These are phyloP conservation scores for Lindgomyces ingoldianus DNA, from an alignment of 495 filamentous ascomycete species.

Conservation along the genomic window DNA sequence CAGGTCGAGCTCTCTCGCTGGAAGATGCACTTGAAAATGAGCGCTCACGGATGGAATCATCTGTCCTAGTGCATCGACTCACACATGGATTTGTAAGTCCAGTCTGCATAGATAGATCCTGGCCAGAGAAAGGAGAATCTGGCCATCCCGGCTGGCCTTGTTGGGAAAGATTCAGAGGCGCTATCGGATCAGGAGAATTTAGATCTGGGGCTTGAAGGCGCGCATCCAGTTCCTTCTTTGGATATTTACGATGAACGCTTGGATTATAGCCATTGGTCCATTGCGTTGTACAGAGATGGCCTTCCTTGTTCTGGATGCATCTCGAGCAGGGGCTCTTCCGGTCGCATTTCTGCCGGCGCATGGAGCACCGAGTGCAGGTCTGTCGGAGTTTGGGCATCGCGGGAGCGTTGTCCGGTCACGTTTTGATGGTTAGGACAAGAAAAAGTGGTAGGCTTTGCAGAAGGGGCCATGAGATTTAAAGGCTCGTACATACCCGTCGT, in stretches of 20 bases:
- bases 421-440: background rate
- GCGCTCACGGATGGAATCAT: background rate
- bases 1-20: background rate
- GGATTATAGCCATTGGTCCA: constrained; percentile 34
- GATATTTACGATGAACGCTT: constrained; percentile 31
- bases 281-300: constrained; percentile 28
- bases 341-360: constrained; percentile 33
- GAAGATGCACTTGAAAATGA: background rate
- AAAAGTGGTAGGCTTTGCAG: background rate
- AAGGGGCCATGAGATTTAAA: background rate
- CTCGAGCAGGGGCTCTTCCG: constrained; percentile 26
- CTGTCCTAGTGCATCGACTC: no score
- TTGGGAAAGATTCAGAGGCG: background rate
- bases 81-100: background rate
- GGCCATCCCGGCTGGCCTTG: background rate
- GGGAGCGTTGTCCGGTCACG: background rate
- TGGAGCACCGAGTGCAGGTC: constrained; percentile 31
- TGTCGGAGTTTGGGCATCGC: constrained; percentile 24
- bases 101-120: no score
- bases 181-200: background rate
- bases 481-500: background rate
- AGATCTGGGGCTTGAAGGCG: background rate
- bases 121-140: background rate
- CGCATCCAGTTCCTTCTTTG: constrained; percentile 2
- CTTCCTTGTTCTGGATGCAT: constrained; percentile 31